Conservation (phyloP, 768 basidiomycete genomes). For the Suillus variegatus region DNA sequence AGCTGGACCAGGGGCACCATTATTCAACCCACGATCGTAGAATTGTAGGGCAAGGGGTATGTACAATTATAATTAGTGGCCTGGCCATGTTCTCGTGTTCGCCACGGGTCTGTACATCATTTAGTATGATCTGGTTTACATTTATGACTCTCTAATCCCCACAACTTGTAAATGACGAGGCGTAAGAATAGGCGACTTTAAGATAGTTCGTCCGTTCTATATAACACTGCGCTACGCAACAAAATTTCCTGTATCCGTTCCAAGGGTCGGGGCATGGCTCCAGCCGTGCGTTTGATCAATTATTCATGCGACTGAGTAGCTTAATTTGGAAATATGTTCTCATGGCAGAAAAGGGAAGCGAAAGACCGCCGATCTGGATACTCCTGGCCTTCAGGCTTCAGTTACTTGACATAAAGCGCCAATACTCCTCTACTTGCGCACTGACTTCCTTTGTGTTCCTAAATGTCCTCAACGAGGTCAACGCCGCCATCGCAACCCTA, state of each 20-base stretch:
- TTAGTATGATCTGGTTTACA: not conserved
- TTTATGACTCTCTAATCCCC: not conserved
- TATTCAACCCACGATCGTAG: slow-evolving; percentile 22
- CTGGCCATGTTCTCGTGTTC: not conserved
- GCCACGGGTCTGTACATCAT: not conserved
- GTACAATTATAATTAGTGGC: slow-evolving; percentile 3
- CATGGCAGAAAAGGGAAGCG: not conserved
- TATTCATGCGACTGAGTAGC: not conserved
- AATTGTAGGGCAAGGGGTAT: not conserved
- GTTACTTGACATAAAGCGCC: not conserved
- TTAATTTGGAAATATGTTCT: slow-evolving; percentile 6
- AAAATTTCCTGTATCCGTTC: not conserved
- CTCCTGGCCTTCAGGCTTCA: not conserved
- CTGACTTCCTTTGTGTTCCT: not conserved
- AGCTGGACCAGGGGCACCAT: slow-evolving; percentile 49
- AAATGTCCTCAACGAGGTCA: slow-evolving; percentile 23
- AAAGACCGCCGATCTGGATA: not conserved
- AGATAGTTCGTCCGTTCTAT: too few species aligned
- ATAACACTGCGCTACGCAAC: not conserved
- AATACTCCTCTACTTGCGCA: not conserved
- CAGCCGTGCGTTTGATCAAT: not conserved
- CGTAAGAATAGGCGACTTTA: not conserved
- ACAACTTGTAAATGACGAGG: not conserved
- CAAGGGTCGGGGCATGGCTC: not conserved
- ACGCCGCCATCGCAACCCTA: slow-evolving; percentile 20